Evolutionary conservation across 73 alveolate species (phyloP), one percentile per base, ranked within the genome.

Genomic region (Halteria grandinella): DNA sequence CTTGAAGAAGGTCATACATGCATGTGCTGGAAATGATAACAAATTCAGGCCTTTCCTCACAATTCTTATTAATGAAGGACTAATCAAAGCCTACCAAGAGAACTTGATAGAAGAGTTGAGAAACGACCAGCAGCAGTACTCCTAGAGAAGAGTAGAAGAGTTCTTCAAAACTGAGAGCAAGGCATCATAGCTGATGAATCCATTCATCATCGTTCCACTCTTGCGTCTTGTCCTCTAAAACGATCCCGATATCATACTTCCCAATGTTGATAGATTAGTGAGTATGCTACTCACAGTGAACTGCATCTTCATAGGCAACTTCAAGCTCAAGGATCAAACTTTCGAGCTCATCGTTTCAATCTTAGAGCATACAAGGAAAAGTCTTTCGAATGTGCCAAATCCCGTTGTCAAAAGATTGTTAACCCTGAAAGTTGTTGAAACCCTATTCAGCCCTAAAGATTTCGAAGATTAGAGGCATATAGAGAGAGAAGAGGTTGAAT

Each of bases 101-200:
- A 39, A 66, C 17, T n/a, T n/a, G n/a, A 44, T 66, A 57, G 66
- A 66, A 23, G 80, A 66, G 23, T 41, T 66, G 4, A 66, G 47
- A 43, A 47, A 7, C 8, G 80, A 66, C 15, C 10, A 17, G 4
- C 18, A 7, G 7, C 53, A 57, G 3, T 66, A 41, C 32, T 44
- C 69, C 5, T 23, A 20, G 1, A 69, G 20, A 17, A 74, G 69
- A 31, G 58, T 79, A 31, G 73, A 79, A 36, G 52, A 52, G 48
- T 55, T 14, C 32, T 79, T 79, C 36, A 79, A 79, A 23, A 79
- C 66, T 39, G 90, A 79, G 41, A 45, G 60, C 11, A 74, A 43
- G 25, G 90, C 90, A 3, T 28, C 79, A 1, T 18, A 47, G 54
- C 50, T 60, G 15, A 79, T 54, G 58, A 79, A 79, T 60, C 79